phyloP scores from a whole-genome alignment of 2,329 filamentous ascomycete species.

The Monilinia vaccinii-corymbosi region DNA sequence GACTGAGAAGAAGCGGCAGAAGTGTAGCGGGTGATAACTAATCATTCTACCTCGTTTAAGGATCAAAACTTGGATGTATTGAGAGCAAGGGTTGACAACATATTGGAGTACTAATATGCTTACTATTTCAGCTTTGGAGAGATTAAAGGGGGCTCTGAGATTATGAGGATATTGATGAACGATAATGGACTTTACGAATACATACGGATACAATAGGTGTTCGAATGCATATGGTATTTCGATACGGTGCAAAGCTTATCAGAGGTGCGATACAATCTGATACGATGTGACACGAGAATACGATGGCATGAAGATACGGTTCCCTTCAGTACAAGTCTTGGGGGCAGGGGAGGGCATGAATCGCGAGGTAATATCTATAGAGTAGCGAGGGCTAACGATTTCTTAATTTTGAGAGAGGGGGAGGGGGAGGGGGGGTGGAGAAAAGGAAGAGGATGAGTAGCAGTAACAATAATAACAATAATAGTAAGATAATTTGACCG shows the following conservation, averaged over 20 bases:
- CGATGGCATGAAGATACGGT: background rate
- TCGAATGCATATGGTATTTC: background rate
- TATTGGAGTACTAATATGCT: background rate
- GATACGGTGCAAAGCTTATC: background rate
- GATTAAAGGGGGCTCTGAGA: too few relatives aligned
- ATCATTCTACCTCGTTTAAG: background rate
- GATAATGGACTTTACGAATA: background rate
- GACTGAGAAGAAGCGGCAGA: conserved; percentile 1
- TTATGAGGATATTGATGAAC: background rate
- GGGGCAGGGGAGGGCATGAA: background rate
- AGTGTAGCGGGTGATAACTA: background rate
- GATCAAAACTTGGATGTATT: background rate
- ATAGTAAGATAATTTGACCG: too few relatives aligned
- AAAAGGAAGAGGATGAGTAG: background rate
- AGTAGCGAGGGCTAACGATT: background rate
- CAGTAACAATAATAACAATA: background rate
- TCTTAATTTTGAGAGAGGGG: background rate
- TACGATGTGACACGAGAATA: background rate
- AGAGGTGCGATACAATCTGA: background rate
- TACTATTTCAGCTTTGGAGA: background rate
- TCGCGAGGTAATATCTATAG: background rate
- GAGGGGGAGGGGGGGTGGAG: background rate
- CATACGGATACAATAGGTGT: background rate
- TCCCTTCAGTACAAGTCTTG: background rate
- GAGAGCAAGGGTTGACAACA: background rate